Conservation (phyloP, 23 red algal species). For the Cyanidiococcus yangmingshanensis region DNA sequence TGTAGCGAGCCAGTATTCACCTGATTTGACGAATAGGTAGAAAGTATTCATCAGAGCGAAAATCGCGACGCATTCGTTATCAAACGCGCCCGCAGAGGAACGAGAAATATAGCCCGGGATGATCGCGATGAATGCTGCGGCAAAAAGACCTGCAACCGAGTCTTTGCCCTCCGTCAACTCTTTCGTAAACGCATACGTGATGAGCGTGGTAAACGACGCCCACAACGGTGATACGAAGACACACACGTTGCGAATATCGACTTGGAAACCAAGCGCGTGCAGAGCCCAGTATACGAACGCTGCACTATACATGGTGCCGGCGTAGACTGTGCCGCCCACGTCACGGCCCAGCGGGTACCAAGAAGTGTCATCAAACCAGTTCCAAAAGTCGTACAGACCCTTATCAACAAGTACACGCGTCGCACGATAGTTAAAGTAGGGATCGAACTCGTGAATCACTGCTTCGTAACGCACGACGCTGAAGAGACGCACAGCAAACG, state of each 20-base stretch:
- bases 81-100: slow-evolving; percentile 82
- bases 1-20: slow-evolving; percentile 89
- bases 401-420: slow-evolving; percentile 71
- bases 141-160: slow-evolving; percentile 59
- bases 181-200: slow-evolving; percentile 65
- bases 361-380: slow-evolving; percentile 95
- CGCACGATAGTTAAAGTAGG: slow-evolving; percentile 96
- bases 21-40: slow-evolving; percentile 63
- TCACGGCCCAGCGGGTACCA: slow-evolving; percentile 98
- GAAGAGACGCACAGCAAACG: slow-evolving; percentile 82
- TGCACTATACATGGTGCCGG: slow-evolving; percentile 95
- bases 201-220: slow-evolving; percentile 80
- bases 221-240: slow-evolving; percentile 88
- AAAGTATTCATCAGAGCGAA: slow-evolving; percentile 87
- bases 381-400: slow-evolving; percentile 96
- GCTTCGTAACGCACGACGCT: slow-evolving; percentile 88
- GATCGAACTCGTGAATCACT: slow-evolving; percentile 99
- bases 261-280: slow-evolving; percentile 54
- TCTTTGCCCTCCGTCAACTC: slow-evolving; percentile 29
- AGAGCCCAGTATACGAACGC: slow-evolving; percentile 71
- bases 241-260: slow-evolving; percentile 90
- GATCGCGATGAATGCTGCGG: slow-evolving; percentile 70
- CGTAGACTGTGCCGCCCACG: slow-evolving; percentile 97
- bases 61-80: slow-evolving; percentile 98
- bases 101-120: slow-evolving; percentile 94